Percentiles rank a stretch among this genome's conserved stretches.
These are phyloP conservation scores for Cymbopogon citratus DNA, from an alignment of 176 grass and related monocot genomes.

Conservation along the genomic window DNA sequence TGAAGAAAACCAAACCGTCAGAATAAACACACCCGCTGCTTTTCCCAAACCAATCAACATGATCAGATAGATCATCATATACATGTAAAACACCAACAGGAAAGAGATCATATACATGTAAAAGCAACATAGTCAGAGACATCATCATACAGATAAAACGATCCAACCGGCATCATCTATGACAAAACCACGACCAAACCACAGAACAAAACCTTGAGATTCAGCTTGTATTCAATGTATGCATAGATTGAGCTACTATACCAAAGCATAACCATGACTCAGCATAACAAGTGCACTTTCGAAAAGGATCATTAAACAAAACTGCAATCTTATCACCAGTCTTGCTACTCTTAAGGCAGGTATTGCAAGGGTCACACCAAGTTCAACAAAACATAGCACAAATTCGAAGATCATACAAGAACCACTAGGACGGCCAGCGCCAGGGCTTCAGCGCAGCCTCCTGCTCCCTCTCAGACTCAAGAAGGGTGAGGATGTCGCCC, in stretches of 20 bases:
- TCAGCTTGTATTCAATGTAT: background rate
- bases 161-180: background rate
- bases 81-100: too few species aligned
- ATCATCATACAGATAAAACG: background rate
- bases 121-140: background rate
- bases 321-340: background rate
- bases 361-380: background rate
- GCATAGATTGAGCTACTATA: background rate
- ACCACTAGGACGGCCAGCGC: background rate
- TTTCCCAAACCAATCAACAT: too few species aligned
- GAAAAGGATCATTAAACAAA: background rate
- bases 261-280: background rate
- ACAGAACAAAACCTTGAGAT: background rate
- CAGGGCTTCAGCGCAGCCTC: slow-evolving; percentile 52
- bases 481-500: slow-evolving; percentile 39
- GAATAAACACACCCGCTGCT: too few species aligned
- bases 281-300: background rate
- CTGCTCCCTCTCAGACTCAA: slow-evolving; percentile 75
- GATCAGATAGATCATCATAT: too few species aligned
- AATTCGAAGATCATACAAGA: background rate
- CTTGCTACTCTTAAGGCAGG: background rate
- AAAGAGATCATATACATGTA: too few species aligned
- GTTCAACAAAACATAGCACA: slow-evolving; percentile 14
- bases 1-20: too few species aligned
- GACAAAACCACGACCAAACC: background rate